These are phyloP conservation scores for Breynia disticha DNA, from an alignment of 441 rosid genomes.

Conservation along the genomic window DNA sequence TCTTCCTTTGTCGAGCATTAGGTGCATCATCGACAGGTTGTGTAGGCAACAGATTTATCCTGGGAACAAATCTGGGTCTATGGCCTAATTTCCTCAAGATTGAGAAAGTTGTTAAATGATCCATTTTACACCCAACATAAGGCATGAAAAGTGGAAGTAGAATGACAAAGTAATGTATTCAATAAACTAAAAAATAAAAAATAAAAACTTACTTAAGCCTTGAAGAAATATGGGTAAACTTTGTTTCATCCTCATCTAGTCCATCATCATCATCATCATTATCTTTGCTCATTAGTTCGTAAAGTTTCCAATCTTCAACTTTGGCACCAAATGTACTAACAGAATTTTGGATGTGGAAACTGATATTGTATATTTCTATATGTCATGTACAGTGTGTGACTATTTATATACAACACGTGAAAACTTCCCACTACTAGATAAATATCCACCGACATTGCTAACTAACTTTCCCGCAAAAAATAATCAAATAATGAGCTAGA, in stretches of 20 bases:
- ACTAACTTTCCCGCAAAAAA: too few species aligned
- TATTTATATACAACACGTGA: too few species aligned
- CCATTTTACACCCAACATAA: not conserved
- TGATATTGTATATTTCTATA: too few species aligned
- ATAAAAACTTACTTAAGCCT: too few species aligned
- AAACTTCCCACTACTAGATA: too few species aligned
- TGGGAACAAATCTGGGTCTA: constrained; percentile 72
- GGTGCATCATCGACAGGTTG: constrained; percentile 54
- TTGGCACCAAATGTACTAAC: constrained; percentile 77
- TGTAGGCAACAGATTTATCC: constrained; percentile 33
- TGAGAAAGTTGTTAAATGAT: not conserved
- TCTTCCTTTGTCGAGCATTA: constrained; percentile 66
- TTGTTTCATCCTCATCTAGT: constrained; percentile 60
- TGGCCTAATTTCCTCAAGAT: constrained; percentile 34
- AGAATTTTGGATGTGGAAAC: too few species aligned
- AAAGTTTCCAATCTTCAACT: constrained; percentile 97
- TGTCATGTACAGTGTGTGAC: too few species aligned
- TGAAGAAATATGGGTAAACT: constrained; percentile 57
- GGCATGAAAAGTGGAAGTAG: not conserved
- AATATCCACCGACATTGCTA: too few species aligned
- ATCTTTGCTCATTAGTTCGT: constrained; percentile 85
- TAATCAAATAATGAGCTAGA: too few species aligned
- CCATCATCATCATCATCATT: constrained; percentile 78
- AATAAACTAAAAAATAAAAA: too few species aligned
- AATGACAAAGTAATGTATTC: not conserved